Evolutionary conservation across 2,329 filamentous ascomycete genomes (phyloP), one percentile per base, ranked within the genome.

Genomic region (Diaporthe velutina): DNA sequence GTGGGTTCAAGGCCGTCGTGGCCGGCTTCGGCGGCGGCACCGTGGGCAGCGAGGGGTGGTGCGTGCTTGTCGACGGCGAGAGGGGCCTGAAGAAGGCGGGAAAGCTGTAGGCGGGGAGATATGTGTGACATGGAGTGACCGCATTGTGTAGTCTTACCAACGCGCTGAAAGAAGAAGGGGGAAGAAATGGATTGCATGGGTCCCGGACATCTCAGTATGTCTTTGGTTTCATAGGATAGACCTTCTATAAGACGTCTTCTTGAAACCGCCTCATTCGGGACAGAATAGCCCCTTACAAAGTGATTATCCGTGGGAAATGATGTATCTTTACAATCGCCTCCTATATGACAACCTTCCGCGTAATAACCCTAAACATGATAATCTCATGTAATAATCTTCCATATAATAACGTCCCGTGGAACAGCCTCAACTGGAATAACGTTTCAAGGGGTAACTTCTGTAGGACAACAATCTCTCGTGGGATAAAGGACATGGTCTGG

Each of bases 51-150:
- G 94, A 96, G 80, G 95, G 95, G 0, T 97, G 95, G 94, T 98
- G 95, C 84, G 93, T 98, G 33, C 87, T 98, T 58, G 94, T 97
- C 15, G 94, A 98, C 83, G 95, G 95, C 0, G 94, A 96, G 78
- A 86, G 83, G 80, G 92, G 90, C 1, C 79, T 93, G 79, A 87
- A 85, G 80, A 86, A 83, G 52, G 90, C 87, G 25, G 90, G 89
- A 40, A 91, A 90, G 84, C 80, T 90, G 73, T 76, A 55, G 45
- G 33, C 3, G 22, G 1, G 22, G 13, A 25, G 19, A 17, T 17
- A 17, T 19, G 13, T 35, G 45, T 25, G 30, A 30, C 35, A 25
- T 25, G 22, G 22, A 13, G 19, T 50, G 28, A 22, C 22, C 3
- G 10, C 12, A 1, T 40, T 40, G 22, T 40, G 33, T 15, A n/a